Evolutionary conservation across 768 basidiomycete genomes (phyloP), one percentile per base, ranked within the genome.

Genomic region (Omphalotus guepiniiformis): DNA sequence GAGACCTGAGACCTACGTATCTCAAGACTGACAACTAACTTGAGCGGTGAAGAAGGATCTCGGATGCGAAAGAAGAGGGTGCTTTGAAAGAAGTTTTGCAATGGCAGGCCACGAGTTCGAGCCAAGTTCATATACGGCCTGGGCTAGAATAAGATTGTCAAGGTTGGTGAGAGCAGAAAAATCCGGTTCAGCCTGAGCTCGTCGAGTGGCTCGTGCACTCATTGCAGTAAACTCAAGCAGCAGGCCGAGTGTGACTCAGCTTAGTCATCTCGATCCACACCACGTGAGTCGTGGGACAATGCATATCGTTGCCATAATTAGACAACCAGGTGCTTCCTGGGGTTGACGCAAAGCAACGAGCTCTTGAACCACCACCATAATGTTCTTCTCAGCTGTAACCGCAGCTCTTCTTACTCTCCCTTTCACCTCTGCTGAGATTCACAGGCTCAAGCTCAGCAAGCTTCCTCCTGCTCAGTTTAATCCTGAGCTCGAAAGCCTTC

Each of bases 381-480:
- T 74, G 49, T 55, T 75, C 53, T 62, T 60, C 13, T 34, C 58
- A 19, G 28, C 46, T 12, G 55, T 73, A 49, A 56, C 76, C 48
- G 64, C 65, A 36, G 65, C 78, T 53, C 62, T 78, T 42, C 74
- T 76, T 37, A 65, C 78, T 54, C 62, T 78, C 47, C 74, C 76
- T 61, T 76, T 69, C 69, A 70, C 75, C 59, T 72, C 73, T 53
- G 75, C 75, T 16, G 71, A 65, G 53, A 72, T 91, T 1, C 85
- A 85, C 78, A 93, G 80, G 61, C 79, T 96, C 64, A 93, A 93
- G 66, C 83, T 97, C 25, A 80, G 92, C 68, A 96, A 96, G 72
- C 62, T 95, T 1, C 76, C 85, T 15, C 71, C 75, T 34, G 72
- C 71, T n/a, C 65, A 70, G 12, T 76, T 72, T 59, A 83, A 83